Evolutionary conservation across 306 rosid species (phyloP), one percentile per base, ranked within the genome.

Genomic region (Datisca glomerata): DNA sequence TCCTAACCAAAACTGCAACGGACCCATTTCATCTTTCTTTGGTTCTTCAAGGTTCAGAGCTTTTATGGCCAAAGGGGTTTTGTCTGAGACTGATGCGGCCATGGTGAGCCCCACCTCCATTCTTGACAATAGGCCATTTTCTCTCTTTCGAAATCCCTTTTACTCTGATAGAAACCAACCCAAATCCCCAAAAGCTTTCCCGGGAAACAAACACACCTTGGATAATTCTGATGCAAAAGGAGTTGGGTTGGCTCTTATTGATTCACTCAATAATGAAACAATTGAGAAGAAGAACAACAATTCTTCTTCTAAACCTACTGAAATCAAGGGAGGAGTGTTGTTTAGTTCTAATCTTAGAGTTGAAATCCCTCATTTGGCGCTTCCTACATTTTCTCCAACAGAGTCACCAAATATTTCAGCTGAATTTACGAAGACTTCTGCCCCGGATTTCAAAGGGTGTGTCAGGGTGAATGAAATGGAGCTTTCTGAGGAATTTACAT

Each of bases 401-500:
- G 67, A 59, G 18, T 47, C 70, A 11, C 60, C 60, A 36, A 46
- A 24, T 23, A 53, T 56, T 41, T 15, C 24, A 12, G 49, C 72
- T 36, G 67, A 63, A 21, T 55, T 44, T n/a, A n/a, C n/a, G n/a
- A n/a, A 43, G 6, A 28, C 14, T 33, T 59, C 67, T 29, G 12
- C 56, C 21, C 12, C 24, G 17, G 44, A 11, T 20, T 24, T 21
- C 18, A 3, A 63, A 15, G 46, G 64, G 45, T 36, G 37, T 65
- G 28, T 66, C 45, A 59, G 53, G 17, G 69, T 65, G 67, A 72
- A 71, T 16, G 93, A 80, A 51, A 75, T 83, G 82, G 85, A 83
- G 66, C 63, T 69, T 23, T 79, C 69, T 44, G 97, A 87, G 46
- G 94, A 83, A 24, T 89, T 83, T 32, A 89, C 95, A 0, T 65